Percentiles rank a stretch among this genome's conserved stretches.
Conservation (phyloP, 257 asterid species). For the Verbascum thapsus region DNA sequence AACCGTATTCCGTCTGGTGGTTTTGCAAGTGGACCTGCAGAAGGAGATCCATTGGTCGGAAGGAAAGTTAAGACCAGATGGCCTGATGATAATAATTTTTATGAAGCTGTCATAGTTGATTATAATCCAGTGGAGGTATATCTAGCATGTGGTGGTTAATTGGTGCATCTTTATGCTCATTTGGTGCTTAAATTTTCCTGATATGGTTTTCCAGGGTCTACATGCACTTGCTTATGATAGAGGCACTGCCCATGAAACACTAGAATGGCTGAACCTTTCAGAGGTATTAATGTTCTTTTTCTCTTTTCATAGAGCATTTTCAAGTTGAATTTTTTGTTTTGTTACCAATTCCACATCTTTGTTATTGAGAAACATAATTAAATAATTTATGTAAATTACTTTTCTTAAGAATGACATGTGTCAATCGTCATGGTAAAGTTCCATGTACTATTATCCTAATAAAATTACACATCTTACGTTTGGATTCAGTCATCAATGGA, state of each 20-base stretch:
- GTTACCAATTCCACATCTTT: background rate
- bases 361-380: slow-evolving; percentile 9
- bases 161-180: slow-evolving; percentile 23
- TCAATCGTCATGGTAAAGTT: background rate
- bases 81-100: slow-evolving; percentile 85
- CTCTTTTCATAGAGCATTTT: slow-evolving; percentile 14
- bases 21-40: slow-evolving; percentile 42
- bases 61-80: slow-evolving; percentile 73
- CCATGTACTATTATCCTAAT: background rate
- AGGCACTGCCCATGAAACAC: slow-evolving; percentile 55
- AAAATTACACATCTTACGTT: background rate
- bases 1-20: slow-evolving; percentile 55
- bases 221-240: slow-evolving; percentile 72
- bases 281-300: slow-evolving; percentile 51
- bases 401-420: background rate
- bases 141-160: slow-evolving; percentile 22
- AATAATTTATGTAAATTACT: background rate
- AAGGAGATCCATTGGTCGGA: slow-evolving; percentile 58
- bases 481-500: slow-evolving; percentile 5
- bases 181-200: slow-evolving; percentile 24
- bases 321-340: slow-evolving; percentile 12
- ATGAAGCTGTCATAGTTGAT: slow-evolving; percentile 70
- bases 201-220: slow-evolving; percentile 51
- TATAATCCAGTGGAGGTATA: slow-evolving; percentile 58
- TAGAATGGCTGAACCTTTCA: slow-evolving; percentile 82